These are phyloP conservation scores for Schizosaccharomyces lindneri DNA, from an alignment of 805 yeast genomes.

Conservation along the genomic window DNA sequence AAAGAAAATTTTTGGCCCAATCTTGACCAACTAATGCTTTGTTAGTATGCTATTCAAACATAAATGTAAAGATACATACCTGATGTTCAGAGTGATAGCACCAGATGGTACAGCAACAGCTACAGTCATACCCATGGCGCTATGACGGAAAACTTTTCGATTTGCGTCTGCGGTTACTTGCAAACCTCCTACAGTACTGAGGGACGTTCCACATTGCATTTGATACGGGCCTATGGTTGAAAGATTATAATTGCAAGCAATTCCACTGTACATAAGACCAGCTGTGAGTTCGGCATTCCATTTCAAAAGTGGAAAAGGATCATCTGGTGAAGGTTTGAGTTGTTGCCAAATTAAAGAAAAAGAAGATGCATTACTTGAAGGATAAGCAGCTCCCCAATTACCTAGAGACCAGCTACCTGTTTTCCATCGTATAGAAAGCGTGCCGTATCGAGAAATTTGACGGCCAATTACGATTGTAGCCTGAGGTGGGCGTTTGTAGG, in stretches of 20 bases:
- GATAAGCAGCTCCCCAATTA: neutral
- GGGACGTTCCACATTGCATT: neutral
- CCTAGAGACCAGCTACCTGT: neutral
- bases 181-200: neutral
- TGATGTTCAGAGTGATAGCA: neutral
- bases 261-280: neutral
- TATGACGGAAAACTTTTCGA: neutral
- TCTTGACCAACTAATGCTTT: neutral
- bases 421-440: neutral
- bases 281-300: conserved; percentile 2
- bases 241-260: neutral
- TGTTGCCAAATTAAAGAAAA: neutral
- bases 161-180: neutral
- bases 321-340: neutral
- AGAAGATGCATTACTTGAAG: neutral
- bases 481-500: neutral
- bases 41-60: neutral
- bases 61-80: neutral
- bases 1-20: neutral
- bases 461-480: neutral
- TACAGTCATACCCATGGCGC: neutral
- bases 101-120: neutral
- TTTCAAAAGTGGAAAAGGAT: neutral
- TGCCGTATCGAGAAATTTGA: neutral
- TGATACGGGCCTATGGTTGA: neutral